Evolutionary conservation across 2,329 filamentous ascomycete species (phyloP).

Genomic region (Karstenula rhodostoma): DNA sequence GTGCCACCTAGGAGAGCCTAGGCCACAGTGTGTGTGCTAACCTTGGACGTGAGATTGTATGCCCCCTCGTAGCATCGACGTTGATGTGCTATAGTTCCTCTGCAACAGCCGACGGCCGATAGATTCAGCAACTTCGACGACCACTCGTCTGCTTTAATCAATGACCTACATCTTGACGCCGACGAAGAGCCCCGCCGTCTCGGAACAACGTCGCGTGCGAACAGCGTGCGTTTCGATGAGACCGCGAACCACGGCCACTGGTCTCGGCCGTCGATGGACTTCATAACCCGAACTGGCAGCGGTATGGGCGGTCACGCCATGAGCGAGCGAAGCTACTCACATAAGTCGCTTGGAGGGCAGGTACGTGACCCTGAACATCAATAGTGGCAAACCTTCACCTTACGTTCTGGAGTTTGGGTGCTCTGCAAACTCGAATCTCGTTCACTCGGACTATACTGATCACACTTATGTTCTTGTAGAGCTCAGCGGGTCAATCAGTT

Average conservation of each 20-base stretch:
- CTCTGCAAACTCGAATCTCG: background rate
- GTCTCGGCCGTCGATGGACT: constrained; percentile 83
- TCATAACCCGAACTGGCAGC: constrained; percentile 80
- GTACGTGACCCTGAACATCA: background rate
- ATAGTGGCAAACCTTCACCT: background rate
- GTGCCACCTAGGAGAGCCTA: background rate
- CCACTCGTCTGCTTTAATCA: constrained; percentile 79
- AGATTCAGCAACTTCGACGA: constrained; percentile 87
- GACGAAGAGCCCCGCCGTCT: constrained; percentile 87
- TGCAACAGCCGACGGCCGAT: constrained; percentile 80
- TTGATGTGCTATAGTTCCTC: constrained; percentile 66
- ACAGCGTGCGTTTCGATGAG: constrained; percentile 97
- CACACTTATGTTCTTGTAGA: constrained; percentile 50
- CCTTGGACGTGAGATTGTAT: background rate
- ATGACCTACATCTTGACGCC: constrained; percentile 82
- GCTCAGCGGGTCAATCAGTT: constrained; percentile 85
- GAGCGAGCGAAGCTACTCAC: constrained; percentile 89
- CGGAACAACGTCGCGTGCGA: constrained; percentile 88
- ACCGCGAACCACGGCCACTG: constrained; percentile 92
- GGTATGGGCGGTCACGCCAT: constrained; percentile 79
- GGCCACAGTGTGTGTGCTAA: background rate
- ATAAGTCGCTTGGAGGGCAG: constrained; percentile 94
- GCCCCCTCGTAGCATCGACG: background rate
- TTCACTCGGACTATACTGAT: background rate
- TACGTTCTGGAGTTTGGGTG: background rate